Base-by-base conservation (phyloP, 164 flowering plant genomes). In the Vitis amurensis region DNA sequence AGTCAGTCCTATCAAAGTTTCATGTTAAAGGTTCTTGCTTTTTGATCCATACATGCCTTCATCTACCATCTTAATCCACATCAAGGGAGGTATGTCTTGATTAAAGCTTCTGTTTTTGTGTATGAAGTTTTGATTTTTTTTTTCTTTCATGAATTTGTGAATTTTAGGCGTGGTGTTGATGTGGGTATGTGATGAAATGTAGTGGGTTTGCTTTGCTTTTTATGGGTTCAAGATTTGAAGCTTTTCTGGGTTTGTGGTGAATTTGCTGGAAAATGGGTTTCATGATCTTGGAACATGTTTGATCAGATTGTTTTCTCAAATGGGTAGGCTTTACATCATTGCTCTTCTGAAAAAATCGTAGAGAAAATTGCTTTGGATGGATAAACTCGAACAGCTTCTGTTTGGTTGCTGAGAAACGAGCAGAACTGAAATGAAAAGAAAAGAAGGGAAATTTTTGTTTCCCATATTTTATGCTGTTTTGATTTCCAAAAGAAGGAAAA, bases 31-130 rank as follows among this genome's bases (percentile, higher is more conserved):
- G 16, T 56, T 37, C 51, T 4, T 52, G 58, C 50, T 50, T 65
- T 56, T 50, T 55, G 77, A 74, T 74, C 77, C 71, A 69, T 57
- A 66, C 13, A 44, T 70, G 55, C 52, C 50, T 72, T 50, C 44
- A 47, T 6, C 13, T 37, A 29, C 68, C 55, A 19, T 68, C 71
- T 69, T 56, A 30, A 19, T 44, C 64, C 27, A 64, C 27, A 14
- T 23, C 44, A 57, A 30, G 53, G 30, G 3, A 68, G 76, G 76
- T 72, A 68, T 11, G 56, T 6, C 60, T 64, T 63, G 59, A 67
- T 71, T 12, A 29, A 66, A 51, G 5, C 7, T 53, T 31, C 37
- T 49, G 23, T 50, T 50, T 61, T 66, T 70, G 29, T n/a, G 5
- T 16, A 55, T 49, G 17, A 49, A 23, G 48, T 61, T 19, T 31